Percentiles rank a stretch among this genome's conserved stretches.
phyloP scores from a whole-genome alignment of 2,329 filamentous ascomycete species.

The Biscogniauxia sp. region DNA sequence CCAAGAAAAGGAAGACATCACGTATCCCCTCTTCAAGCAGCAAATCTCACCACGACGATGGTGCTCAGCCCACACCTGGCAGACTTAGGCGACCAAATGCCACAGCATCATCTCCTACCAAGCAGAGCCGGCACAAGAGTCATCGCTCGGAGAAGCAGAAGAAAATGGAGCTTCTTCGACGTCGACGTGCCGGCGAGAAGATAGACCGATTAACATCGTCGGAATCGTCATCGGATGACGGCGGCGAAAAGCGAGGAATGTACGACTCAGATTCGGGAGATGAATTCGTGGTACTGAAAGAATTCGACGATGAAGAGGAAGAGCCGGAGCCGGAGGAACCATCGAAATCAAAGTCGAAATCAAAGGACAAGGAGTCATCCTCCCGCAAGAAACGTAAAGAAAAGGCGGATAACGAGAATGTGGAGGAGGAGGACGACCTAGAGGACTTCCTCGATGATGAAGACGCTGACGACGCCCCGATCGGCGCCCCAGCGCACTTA shows the following conservation, averaged over 20 bases:
- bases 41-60: conserved; percentile 11
- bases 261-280: conserved; percentile 35
- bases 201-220: conserved; percentile 37
- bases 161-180: conserved; percentile 38
- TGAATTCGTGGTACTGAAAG: conserved; percentile 28
- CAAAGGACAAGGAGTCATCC: too few species aligned
- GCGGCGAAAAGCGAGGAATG: conserved; percentile 44
- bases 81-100: conserved; percentile 8
- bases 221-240: conserved; percentile 48
- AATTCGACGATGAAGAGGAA: conserved; percentile 35
- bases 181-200: conserved; percentile 39
- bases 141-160: conserved; percentile 40
- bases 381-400: conserved; percentile 8
- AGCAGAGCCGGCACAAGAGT: conserved; percentile 17
- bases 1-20: conserved; percentile 28
- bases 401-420: conserved; percentile 19
- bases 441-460: conserved; percentile 67
- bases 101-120: conserved; percentile 19
- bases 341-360: conserved; percentile 7
- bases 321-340: conserved; percentile 16
- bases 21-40: conserved; percentile 12
- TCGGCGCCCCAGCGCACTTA: conserved; percentile 52
- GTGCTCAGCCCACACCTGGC: conserved; percentile 9
- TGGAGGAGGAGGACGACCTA: conserved; percentile 33
- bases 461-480: conserved; percentile 52